Percentiles rank a stretch among this genome's conserved stretches.
phyloP scores from a whole-genome alignment of 495 filamentous ascomycete species.

The Articulospora tetracladia region DNA sequence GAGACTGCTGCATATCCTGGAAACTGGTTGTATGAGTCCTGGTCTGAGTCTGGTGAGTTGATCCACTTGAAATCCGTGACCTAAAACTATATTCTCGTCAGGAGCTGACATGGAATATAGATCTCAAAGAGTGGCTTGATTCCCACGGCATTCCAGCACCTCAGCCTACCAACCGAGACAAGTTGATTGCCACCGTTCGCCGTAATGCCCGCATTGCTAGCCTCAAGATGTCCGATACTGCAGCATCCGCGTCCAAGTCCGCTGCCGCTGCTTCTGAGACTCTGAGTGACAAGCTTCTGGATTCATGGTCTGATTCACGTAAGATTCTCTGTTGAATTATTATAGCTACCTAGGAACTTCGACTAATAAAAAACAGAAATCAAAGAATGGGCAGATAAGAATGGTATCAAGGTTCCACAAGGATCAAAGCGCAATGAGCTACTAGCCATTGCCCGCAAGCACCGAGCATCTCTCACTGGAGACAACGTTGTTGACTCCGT shows the following conservation, averaged over 20 bases:
- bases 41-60: constrained; percentile 59
- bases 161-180: constrained; percentile 81
- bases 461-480: constrained; percentile 70
- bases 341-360: neutral
- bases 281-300: constrained; percentile 77
- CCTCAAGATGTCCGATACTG: constrained; percentile 55
- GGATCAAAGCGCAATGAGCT: constrained; percentile 87
- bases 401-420: constrained; percentile 79
- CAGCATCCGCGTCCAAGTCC: constrained; percentile 58
- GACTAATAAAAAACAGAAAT: constrained; percentile 35
- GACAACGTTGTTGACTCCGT: constrained; percentile 48
- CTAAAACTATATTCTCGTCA: neutral
- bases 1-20: constrained; percentile 83
- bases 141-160: constrained; percentile 84
- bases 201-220: constrained; percentile 83
- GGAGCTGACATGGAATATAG: neutral
- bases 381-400: constrained; percentile 76
- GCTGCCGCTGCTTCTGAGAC: constrained; percentile 65
- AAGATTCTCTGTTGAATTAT: constrained; percentile 1
- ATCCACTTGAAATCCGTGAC: constrained; percentile 30
- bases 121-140: constrained; percentile 38
- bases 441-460: constrained; percentile 83
- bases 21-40: constrained; percentile 90
- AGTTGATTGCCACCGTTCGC: constrained; percentile 82
- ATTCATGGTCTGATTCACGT: constrained; percentile 80